These are phyloP conservation scores for Hymenoscyphus salicellus DNA, from an alignment of 2,329 filamentous ascomycete genomes.

Conservation along the genomic window DNA sequence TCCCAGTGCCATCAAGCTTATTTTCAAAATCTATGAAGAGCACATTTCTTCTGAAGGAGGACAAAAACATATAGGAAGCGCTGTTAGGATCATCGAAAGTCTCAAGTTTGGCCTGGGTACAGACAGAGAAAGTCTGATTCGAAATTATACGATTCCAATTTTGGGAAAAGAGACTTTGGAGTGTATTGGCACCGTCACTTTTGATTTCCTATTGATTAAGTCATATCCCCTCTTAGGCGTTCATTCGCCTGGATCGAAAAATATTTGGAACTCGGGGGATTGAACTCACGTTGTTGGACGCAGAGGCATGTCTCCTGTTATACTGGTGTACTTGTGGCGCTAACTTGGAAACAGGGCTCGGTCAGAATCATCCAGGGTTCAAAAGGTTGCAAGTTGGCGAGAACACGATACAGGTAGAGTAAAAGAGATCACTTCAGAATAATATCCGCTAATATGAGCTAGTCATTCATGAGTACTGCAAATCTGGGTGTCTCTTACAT, in stretches of 20 bases:
- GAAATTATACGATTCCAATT: constrained; percentile 17
- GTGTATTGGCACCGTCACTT: constrained; percentile 14
- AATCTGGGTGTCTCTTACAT: constrained; percentile 13
- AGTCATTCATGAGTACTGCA: constrained; percentile 17
- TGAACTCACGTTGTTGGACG: constrained; percentile 15
- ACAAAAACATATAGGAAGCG: neutral
- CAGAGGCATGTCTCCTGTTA: constrained; percentile 8
- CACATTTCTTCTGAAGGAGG: too few relatives aligned
- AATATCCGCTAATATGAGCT: neutral
- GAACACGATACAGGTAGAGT: constrained; percentile 15
- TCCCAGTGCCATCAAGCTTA: too few relatives aligned
- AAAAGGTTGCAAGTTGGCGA: constrained; percentile 16
- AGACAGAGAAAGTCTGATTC: constrained; percentile 12
- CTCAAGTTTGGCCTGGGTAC: constrained; percentile 11
- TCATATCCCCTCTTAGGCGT: constrained; percentile 7
- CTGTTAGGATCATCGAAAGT: constrained; percentile 8
- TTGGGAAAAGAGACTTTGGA: constrained; percentile 8
- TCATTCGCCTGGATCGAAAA: neutral
- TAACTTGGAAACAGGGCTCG: constrained; percentile 10
- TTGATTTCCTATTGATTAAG: constrained; percentile 15
- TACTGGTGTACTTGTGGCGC: neutral
- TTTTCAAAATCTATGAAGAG: too few relatives aligned
- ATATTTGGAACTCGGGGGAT: constrained; percentile 9
- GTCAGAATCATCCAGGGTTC: constrained; percentile 12
- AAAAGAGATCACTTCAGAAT: neutral